Conservation (phyloP, 805 yeast genomes). For the Saccharomyces mikatae region DNA sequence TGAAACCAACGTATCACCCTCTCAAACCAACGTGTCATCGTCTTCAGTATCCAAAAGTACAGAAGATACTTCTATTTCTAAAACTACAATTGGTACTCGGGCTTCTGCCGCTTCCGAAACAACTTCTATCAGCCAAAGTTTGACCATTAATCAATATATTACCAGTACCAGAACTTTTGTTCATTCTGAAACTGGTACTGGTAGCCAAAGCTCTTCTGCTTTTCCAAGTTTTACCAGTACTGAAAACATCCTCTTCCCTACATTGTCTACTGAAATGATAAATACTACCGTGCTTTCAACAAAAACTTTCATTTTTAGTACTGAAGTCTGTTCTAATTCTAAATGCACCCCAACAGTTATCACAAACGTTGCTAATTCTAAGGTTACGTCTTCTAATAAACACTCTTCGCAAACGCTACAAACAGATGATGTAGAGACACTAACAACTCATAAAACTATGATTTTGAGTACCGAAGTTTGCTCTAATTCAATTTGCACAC, state of each 20-base stretch:
- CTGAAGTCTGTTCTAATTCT: slow-evolving; percentile 11
- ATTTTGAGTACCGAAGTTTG: slow-evolving; percentile 14
- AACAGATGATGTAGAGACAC: background rate
- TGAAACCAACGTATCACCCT: no score
- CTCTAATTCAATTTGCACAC: slow-evolving; percentile 5
- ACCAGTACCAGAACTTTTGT: background rate
- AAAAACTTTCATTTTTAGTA: slow-evolving; percentile 9
- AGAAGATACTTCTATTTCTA: background rate
- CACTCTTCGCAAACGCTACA: background rate
- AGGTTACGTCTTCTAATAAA: background rate
- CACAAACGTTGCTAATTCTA: background rate
- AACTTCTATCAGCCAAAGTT: background rate
- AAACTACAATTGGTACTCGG: background rate
- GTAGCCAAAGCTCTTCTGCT: background rate
- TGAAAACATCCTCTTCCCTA: background rate
- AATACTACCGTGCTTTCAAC: background rate
- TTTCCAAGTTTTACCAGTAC: background rate
- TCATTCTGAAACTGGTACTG: background rate
- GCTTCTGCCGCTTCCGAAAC: background rate
- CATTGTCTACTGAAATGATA: background rate
- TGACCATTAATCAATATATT: background rate
- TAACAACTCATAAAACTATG: slow-evolving; percentile 2
- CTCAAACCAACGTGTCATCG: background rate
- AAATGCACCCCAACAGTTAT: slow-evolving; percentile 3
- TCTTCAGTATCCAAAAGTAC: background rate